A percentile compares a stretch with the other conserved stretches of the same genome.
These are phyloP conservation scores for Quercus tomentella DNA, from an alignment of 331 rosid genomes.

Conservation along the genomic window DNA sequence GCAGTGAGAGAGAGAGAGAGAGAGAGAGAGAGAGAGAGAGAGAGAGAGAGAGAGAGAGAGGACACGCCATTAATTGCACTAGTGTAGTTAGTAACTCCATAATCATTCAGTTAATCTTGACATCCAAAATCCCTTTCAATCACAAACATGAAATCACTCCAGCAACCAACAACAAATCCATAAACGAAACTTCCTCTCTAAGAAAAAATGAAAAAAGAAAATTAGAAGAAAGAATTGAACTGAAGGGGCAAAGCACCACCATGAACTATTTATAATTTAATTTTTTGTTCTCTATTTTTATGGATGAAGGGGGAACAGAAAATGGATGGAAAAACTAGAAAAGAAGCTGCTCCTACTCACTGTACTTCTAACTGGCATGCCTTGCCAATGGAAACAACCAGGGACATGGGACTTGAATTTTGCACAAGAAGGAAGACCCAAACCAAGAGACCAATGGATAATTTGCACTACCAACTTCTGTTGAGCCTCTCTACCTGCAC, in stretches of 20 bases:
- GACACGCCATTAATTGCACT: constrained; percentile 25
- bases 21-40: background rate
- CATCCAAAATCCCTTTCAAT: constrained; percentile 13
- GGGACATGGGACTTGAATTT: constrained; percentile 23
- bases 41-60: background rate
- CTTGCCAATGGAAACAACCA: constrained; percentile 25
- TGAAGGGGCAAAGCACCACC: constrained; percentile 37
- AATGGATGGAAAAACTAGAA: background rate
- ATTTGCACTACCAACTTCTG: background rate
- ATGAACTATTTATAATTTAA: constrained; percentile 29
- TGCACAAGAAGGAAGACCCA: constrained; percentile 7
- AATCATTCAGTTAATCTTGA: background rate
- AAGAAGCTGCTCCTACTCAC: constrained; percentile 33
- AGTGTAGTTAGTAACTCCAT: constrained; percentile 6
- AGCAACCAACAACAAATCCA: constrained; percentile 15
- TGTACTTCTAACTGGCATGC: constrained; percentile 38
- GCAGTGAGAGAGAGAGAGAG: background rate
- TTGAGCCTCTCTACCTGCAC: constrained; percentile 27
- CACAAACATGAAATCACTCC: constrained; percentile 8
- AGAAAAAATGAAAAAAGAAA: background rate
- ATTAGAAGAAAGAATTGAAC: constrained; percentile 25
- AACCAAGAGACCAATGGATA: background rate
- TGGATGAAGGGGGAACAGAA: background rate
- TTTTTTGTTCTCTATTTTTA: constrained; percentile 10
- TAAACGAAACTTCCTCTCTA: constrained; percentile 5